A percentile compares a stretch with the other conserved stretches of the same genome.
These are phyloP conservation scores for Venturiaceae sp. DNA, from an alignment of 2,329 filamentous ascomycete genomes.

Conservation along the genomic window DNA sequence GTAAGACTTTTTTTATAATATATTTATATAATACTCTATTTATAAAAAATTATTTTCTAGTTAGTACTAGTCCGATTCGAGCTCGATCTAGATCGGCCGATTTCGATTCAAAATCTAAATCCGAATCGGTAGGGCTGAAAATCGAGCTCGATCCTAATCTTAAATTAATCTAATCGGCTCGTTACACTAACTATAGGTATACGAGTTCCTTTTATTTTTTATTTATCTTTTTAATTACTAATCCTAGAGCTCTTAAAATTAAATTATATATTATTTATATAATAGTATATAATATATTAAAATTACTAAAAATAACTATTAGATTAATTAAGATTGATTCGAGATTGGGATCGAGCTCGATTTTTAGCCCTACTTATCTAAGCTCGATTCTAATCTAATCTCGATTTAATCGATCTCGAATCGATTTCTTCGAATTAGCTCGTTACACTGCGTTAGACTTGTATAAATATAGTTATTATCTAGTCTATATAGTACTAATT, in stretches of 20 bases:
- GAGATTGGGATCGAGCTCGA: no score
- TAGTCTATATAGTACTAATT: no score
- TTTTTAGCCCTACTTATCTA: not conserved
- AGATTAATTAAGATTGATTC: no score
- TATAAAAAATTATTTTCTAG: not conserved
- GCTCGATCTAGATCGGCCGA: not conserved
- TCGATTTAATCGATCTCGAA: not conserved
- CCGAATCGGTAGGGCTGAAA: no score
- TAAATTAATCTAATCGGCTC: not conserved
- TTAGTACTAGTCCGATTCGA: not conserved
- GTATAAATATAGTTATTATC: no score
- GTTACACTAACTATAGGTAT: not conserved
- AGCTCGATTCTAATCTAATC: not conserved
- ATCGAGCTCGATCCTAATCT: not conserved
- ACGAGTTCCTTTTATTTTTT: not conserved
- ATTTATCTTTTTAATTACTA: no score
- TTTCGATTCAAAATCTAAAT: not conserved
- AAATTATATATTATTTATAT: no score
- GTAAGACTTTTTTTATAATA: not conserved
- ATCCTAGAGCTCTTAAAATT: no score
- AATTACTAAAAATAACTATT: no score
- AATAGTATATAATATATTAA: no score
- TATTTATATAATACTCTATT: no score
- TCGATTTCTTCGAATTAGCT: not conserved
- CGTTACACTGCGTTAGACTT: not conserved